Evolutionary conservation across 2,329 filamentous ascomycete species (phyloP), one percentile per base, ranked within the genome.

Genomic region (Colletotrichum sublineola): DNA sequence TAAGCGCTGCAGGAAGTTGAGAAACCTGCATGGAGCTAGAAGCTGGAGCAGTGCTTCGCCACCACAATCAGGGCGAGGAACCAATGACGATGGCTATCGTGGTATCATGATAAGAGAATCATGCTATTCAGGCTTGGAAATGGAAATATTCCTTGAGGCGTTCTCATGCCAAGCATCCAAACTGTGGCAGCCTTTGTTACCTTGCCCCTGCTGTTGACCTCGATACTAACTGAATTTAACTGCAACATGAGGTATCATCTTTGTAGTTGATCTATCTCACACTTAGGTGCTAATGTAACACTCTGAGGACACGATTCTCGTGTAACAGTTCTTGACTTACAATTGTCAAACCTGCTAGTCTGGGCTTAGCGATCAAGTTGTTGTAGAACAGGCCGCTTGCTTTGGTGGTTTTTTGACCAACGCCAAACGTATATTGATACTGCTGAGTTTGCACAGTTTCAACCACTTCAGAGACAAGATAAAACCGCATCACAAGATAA

Each of bases 21-120:
- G 44, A 58, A 53, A 20, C 36, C 29, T 64, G 69, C 69, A 63
- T 72, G 24, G 36, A 64, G 65, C 69, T 72, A 46, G 29, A 40
- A 68, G 65, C 52, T 57, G 55, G 38, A 71, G 65, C 52, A 72
- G 52, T 58, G 65, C 58, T 63, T 63, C 18, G 65, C 69, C 58
- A 69, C 58, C 65, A 69, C 52, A 60, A 8, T 8, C 38, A 42
- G 57, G 69, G 69, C 15, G 40, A 31, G 15, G 58, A 31, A 53
- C 69, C 69, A 72, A 68, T 63, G 20, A 48, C n/a, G 29, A 33
- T 38, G n/a, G 5, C 12, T 31, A 12, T n/a, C 36, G 15, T 38
- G 55, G 6, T 65, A 64, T 52, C 38, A 18, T 20, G 46, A 60
- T 63, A 68, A 72, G 46, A 36, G 7, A 12, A 15, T n/a, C 14